A percentile compares a stretch with the other conserved stretches of the same genome.
phyloP scores from a whole-genome alignment of 257 asterid species.

The Solanum appendiculatum region DNA sequence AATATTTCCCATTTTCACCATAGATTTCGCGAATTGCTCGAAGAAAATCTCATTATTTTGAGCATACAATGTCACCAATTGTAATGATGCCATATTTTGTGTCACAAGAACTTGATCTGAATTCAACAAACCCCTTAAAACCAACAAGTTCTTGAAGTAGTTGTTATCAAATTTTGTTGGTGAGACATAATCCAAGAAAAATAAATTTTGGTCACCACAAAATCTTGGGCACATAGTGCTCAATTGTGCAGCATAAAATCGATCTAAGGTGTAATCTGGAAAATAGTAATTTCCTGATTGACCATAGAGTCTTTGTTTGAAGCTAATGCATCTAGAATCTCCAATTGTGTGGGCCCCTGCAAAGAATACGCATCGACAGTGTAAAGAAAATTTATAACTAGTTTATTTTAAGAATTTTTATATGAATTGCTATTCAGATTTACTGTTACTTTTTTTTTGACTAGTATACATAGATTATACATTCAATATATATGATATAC shows the following conservation, averaged over 20 bases:
- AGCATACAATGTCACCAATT: constrained; percentile 60
- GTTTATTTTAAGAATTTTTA: background rate
- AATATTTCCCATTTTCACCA: constrained; percentile 81
- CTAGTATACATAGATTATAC: background rate
- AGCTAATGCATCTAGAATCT: constrained; percentile 64
- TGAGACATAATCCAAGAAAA: constrained; percentile 45
- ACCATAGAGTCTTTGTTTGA: constrained; percentile 80
- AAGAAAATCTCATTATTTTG: constrained; percentile 46
- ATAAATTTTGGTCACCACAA: constrained; percentile 76
- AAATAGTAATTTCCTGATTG: constrained; percentile 43
- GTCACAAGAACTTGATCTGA: constrained; percentile 74
- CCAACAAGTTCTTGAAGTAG: constrained; percentile 66
- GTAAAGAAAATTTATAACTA: background rate
- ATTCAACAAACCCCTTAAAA: constrained; percentile 53
- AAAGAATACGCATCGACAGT: background rate
- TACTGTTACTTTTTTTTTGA: background rate
- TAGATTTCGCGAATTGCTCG: constrained; percentile 64
- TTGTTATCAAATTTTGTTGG: constrained; percentile 63
- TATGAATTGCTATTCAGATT: background rate
- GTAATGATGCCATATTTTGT: constrained; percentile 35
- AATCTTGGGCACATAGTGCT: constrained; percentile 56
- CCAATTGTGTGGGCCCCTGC: constrained; percentile 8
- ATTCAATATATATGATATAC: background rate
- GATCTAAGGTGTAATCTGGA: constrained; percentile 51
- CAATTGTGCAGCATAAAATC: constrained; percentile 42